phyloP scores from a whole-genome alignment of 2,329 filamentous ascomycete species.

The Stemphylium vesicarium region DNA sequence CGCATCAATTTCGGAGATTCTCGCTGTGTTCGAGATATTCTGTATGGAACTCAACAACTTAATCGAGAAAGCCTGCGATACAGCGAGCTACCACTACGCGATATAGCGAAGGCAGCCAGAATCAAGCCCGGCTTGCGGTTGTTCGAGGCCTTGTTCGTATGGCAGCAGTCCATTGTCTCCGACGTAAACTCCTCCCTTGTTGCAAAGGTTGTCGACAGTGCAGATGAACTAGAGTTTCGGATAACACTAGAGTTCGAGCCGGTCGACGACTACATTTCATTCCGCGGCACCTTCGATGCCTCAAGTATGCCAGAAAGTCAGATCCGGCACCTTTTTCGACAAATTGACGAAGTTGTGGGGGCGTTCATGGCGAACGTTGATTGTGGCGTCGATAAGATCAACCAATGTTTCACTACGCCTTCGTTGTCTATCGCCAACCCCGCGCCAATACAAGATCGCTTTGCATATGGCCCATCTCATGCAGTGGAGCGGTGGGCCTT shows the following conservation, averaged over 20 bases:
- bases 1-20: constrained; percentile 65
- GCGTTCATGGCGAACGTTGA: constrained; percentile 51
- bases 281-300: constrained; percentile 63
- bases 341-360: constrained; percentile 64
- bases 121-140: constrained; percentile 63
- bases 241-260: constrained; percentile 81
- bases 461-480: constrained; percentile 38
- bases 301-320: constrained; percentile 62
- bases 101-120: constrained; percentile 69
- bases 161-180: constrained; percentile 73
- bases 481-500: constrained; percentile 63
- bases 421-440: constrained; percentile 53
- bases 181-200: constrained; percentile 34
- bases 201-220: constrained; percentile 64
- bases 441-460: constrained; percentile 29
- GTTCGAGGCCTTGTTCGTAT: constrained; percentile 82
- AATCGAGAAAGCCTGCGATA: constrained; percentile 72
- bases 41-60: constrained; percentile 67
- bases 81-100: constrained; percentile 66
- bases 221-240: constrained; percentile 77
- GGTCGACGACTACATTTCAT: constrained; percentile 50
- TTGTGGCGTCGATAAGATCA: constrained; percentile 36
- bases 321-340: constrained; percentile 62
- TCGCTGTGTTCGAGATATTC: constrained; percentile 63
- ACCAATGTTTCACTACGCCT: constrained; percentile 26